phyloP scores from a whole-genome alignment of 1,284 basidiomycete species.

The Coniophora puteana region DNA sequence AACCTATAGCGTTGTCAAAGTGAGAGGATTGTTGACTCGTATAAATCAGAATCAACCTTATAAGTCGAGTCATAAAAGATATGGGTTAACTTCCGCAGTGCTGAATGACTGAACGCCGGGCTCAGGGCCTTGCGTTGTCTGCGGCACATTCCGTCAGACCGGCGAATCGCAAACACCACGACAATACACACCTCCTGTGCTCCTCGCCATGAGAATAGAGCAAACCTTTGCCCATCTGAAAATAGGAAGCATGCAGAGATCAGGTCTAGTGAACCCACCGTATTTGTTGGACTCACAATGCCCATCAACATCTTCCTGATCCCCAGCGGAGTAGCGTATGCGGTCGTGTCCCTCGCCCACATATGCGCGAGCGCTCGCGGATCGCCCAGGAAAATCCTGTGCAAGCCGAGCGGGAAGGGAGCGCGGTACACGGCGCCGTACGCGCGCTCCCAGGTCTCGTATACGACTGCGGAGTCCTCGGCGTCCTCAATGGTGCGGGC shows the following conservation, averaged over 20 bases:
- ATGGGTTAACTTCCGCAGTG: conserved; percentile 34
- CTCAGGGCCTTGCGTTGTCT: conserved; percentile 40
- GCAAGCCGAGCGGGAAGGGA: conserved; percentile 39
- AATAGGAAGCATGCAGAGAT: too few species aligned
- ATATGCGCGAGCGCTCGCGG: conserved; percentile 54
- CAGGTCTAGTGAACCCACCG: too few species aligned
- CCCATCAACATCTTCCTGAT: background rate
- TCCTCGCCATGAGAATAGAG: background rate
- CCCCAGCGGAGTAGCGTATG: too few species aligned
- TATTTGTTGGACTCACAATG: conserved; percentile 4
- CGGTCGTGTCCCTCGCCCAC: conserved; percentile 51
- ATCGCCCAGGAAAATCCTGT: conserved; percentile 46
- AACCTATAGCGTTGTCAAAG: too few species aligned
- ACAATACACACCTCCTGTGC: background rate
- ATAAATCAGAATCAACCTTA: too few species aligned
- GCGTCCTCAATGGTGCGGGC: conserved; percentile 22
- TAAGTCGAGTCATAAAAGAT: conserved; percentile 36
- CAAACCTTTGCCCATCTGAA: background rate
- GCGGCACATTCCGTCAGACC: conserved; percentile 14
- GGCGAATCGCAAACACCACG: conserved; percentile 22
- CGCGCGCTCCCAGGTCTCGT: conserved; percentile 35
- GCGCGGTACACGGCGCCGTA: conserved; percentile 45
- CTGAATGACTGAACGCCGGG: conserved; percentile 40
- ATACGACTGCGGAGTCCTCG: conserved; percentile 26
- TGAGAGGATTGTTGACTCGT: too few species aligned